A percentile compares a stretch with the other conserved stretches of the same genome.
phyloP scores from a whole-genome alignment of 2,329 filamentous ascomycete species.

The Rhytidhysteron rufulum region DNA sequence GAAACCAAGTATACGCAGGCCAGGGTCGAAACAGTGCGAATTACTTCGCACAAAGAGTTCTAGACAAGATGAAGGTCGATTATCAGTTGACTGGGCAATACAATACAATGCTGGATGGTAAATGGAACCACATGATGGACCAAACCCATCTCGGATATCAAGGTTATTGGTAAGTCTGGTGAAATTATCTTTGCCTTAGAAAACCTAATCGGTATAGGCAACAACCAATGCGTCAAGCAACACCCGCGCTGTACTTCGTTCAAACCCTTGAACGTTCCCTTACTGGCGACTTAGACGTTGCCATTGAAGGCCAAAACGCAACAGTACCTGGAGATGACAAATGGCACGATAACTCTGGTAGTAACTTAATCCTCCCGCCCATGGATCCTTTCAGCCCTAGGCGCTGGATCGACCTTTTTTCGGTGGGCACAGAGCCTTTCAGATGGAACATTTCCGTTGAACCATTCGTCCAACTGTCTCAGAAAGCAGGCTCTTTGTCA shows the following conservation, averaged over 20 bases:
- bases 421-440: slow-evolving; percentile 27
- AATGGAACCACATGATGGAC: slow-evolving; percentile 26
- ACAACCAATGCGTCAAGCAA: slow-evolving; percentile 67
- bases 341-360: slow-evolving; percentile 51
- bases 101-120: slow-evolving; percentile 17
- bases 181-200: slow-evolving; percentile 46
- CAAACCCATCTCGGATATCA: slow-evolving; percentile 40
- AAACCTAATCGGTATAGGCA: slow-evolving; percentile 64
- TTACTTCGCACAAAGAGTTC: slow-evolving; percentile 30
- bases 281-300: slow-evolving; percentile 60
- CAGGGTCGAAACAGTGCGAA: slow-evolving; percentile 39
- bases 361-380: slow-evolving; percentile 24
- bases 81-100: slow-evolving; percentile 33
- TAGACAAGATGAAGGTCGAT: slow-evolving; percentile 35
- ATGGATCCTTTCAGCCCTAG: slow-evolving; percentile 32
- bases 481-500: slow-evolving; percentile 26
- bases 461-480: slow-evolving; percentile 34
- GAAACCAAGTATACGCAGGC: slow-evolving; percentile 33
- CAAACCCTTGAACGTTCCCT: slow-evolving; percentile 56
- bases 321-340: slow-evolving; percentile 64
- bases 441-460: slow-evolving; percentile 34
- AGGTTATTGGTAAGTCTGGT: slow-evolving; percentile 31
- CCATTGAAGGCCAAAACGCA: slow-evolving; percentile 63
- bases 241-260: slow-evolving; percentile 59
- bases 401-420: slow-evolving; percentile 36